Conservation (phyloP, 208 protist genomes). For the Wallacemonas sp. region DNA sequence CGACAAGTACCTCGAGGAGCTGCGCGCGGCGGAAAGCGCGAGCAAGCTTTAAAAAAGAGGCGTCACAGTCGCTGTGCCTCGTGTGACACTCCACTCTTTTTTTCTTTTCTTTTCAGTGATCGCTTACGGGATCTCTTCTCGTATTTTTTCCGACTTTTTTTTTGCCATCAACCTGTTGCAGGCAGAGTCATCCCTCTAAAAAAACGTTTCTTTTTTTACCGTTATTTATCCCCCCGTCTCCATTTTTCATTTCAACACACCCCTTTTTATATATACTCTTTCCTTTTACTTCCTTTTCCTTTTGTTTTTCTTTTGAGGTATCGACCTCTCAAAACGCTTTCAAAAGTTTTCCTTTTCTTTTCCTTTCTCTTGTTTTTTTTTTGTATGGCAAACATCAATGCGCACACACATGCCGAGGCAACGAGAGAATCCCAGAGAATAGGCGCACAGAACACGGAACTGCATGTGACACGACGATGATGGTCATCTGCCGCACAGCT, state of each 20-base stretch:
- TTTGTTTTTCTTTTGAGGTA: not conserved
- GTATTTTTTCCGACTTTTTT: not conserved
- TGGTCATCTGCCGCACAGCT: no score
- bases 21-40: constrained; percentile 20
- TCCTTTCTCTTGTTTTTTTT: not conserved
- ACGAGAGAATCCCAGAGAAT: no score
- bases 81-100: not conserved
- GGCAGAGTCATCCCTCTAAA: not conserved
- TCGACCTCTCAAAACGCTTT: not conserved
- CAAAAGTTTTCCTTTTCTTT: not conserved
- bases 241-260: not conserved
- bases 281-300: not conserved
- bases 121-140: no score
- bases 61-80: not conserved
- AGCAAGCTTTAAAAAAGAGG: constrained; percentile 19
- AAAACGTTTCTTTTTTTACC: constrained; percentile 15
- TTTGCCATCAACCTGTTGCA: not conserved
- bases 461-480: no score
- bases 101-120: not conserved
- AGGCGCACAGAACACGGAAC: no score
- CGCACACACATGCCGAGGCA: no score
- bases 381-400: no score
- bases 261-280: not conserved
- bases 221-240: not conserved
- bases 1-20: constrained; percentile 30